Percentiles rank a stretch among this genome's conserved stretches.
Conservation (phyloP, 31 red algal genomes). For the Endocladia muricata region DNA sequence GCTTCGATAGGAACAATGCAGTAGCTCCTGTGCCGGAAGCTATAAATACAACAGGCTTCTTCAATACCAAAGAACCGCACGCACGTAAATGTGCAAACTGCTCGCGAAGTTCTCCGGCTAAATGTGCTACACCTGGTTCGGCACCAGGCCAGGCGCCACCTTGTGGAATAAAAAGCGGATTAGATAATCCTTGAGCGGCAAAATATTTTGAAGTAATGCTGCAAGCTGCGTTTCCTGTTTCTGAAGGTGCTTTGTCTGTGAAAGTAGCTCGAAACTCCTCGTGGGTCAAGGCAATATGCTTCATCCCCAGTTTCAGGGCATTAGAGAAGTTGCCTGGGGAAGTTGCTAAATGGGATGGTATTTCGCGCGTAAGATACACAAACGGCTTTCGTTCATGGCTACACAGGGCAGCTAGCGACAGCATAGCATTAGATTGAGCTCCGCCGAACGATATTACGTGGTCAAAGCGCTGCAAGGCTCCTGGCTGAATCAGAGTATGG, state of each 20-base stretch:
- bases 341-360: neutral
- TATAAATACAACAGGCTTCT: constrained; percentile 50
- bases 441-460: constrained; percentile 60
- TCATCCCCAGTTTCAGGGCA: constrained; percentile 40
- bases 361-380: constrained; percentile 44
- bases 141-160: constrained; percentile 64
- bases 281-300: constrained; percentile 16
- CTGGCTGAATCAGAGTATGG: constrained; percentile 6
- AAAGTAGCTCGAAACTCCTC: constrained; percentile 9
- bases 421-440: constrained; percentile 81
- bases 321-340: constrained; percentile 33
- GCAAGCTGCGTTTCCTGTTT: neutral
- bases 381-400: constrained; percentile 36
- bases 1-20: constrained; percentile 66
- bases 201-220: neutral
- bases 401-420: constrained; percentile 57
- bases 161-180: constrained; percentile 61
- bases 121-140: constrained; percentile 42
- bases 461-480: neutral
- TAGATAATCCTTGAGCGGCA: neutral
- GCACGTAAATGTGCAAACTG: constrained; percentile 26
- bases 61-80: constrained; percentile 11
- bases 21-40: constrained; percentile 74
- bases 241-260: constrained; percentile 7
- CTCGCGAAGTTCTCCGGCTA: constrained; percentile 39